A percentile compares a stretch with the other conserved stretches of the same genome.
Evolutionary conservation across 2,329 filamentous ascomycete genomes (phyloP).

Genomic region (Albophoma yamanashiensis): DNA sequence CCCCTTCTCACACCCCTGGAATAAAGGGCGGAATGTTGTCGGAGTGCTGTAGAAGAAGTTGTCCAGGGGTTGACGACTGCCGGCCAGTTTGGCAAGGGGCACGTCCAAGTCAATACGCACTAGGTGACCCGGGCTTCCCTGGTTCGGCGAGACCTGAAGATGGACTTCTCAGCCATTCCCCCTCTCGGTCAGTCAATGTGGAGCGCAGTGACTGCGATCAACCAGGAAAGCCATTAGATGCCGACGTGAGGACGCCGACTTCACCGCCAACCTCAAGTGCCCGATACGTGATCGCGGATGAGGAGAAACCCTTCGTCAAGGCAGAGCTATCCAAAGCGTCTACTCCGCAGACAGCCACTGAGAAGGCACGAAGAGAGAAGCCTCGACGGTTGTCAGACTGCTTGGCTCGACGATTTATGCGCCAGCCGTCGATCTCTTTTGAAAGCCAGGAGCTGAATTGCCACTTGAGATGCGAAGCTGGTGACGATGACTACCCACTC

Average conservation of each 20-base stretch:
- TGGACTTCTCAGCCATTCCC: not conserved
- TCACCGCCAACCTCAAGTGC: not conserved
- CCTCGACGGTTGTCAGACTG: constrained; percentile 17
- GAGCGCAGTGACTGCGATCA: not conserved
- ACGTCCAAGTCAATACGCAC: not conserved
- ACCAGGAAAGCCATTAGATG: not conserved
- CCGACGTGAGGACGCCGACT: not conserved
- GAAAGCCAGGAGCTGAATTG: constrained; percentile 12
- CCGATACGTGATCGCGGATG: constrained; percentile 7
- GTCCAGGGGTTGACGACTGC: not conserved
- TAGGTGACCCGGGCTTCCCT: not conserved
- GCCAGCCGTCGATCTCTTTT: constrained; percentile 3
- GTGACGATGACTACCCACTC: constrained; percentile 13
- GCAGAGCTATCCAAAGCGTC: constrained; percentile 14
- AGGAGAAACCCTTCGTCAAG: constrained; percentile 21
- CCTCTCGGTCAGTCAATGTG: not conserved
- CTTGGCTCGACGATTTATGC: constrained; percentile 12
- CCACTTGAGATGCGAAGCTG: constrained; percentile 16
- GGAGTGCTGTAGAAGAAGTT: not conserved
- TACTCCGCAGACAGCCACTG: constrained; percentile 11
- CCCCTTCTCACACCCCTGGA: not conserved
- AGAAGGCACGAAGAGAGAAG: constrained; percentile 8
- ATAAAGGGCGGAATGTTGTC: not conserved
- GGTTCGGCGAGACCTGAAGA: not conserved
- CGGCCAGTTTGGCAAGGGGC: not conserved